Conservation (phyloP, 2,329 filamentous ascomycete species). For the Xylaria hypoxylon region DNA sequence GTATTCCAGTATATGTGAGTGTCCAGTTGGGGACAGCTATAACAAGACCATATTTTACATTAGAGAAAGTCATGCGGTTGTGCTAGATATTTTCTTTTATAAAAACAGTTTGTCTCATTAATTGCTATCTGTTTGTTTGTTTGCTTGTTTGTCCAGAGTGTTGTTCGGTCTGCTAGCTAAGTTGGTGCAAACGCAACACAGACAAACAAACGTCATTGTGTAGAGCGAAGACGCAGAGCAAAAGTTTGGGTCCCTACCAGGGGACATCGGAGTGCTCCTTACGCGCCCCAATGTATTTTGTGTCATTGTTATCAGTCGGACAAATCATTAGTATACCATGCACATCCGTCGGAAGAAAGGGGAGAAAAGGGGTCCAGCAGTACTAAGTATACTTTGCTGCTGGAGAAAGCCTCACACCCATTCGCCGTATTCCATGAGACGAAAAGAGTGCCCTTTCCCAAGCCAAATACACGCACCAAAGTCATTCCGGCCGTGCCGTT, state of each 20-base stretch:
- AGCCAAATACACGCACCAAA: slow-evolving; percentile 18
- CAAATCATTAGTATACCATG: slow-evolving; percentile 18
- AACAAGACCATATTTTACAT: neutral
- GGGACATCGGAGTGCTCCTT: slow-evolving; percentile 7
- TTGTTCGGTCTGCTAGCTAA: slow-evolving; percentile 3
- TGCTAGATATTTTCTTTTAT: neutral
- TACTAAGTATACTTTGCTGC: slow-evolving; percentile 8
- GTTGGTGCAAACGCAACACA: slow-evolving; percentile 19
- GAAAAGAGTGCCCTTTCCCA: slow-evolving; percentile 17
- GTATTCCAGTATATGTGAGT: no score
- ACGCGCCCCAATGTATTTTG: slow-evolving; percentile 15
- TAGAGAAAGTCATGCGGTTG: neutral
- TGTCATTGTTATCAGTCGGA: slow-evolving; percentile 17
- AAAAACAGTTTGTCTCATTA: slow-evolving; percentile 33
- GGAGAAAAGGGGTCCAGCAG: slow-evolving; percentile 9
- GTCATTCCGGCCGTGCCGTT: slow-evolving; percentile 24
- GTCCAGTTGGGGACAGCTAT: no score
- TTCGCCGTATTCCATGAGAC: slow-evolving; percentile 11
- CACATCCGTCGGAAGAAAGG: slow-evolving; percentile 19
- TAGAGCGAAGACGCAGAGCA: slow-evolving; percentile 32
- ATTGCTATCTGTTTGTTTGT: slow-evolving; percentile 29
- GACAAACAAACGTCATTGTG: slow-evolving; percentile 12
- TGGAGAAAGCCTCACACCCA: slow-evolving; percentile 9
- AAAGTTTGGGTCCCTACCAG: slow-evolving; percentile 22
- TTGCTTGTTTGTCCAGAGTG: slow-evolving; percentile 31